Evolutionary conservation across 2,329 filamentous ascomycete genomes (phyloP), one percentile per base, ranked within the genome.

Genomic region (Orbilia quercus): DNA sequence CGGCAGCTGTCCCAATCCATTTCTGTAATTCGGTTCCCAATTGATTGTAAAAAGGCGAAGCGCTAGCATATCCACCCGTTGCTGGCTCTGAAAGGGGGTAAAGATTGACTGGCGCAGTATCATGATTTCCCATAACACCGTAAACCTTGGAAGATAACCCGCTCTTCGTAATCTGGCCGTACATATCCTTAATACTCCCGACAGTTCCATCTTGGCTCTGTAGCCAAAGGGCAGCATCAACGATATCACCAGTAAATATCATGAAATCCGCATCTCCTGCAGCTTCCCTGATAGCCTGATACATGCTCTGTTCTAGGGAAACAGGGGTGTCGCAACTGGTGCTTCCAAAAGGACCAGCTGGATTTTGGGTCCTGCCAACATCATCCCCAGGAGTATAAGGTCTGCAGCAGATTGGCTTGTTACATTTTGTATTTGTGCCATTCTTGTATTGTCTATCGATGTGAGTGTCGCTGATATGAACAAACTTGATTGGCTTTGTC

Each of bases 401-500:
- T 77, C 86, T 83, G 79, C 86, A 88, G 79, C 86, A 88, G 63
- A 88, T 85, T 1, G 85, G 85, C 77, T 87, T 86, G 25, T 82
- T 82, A 79, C 86, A 88, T 71, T 86, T 81, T 20, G 83, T 82
- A 76, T 82, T 86, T 5, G 84, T 81, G 0, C 86, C 86, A 1
- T 82, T 79, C 22, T 82, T 82, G 77, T 88, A 88, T 9, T 82
- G 80, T 4, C 82, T 83, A 74, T 88, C 86, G 59, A 88, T 80
- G 67, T 88, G 86, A 44, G 87, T 85, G 75, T 88, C 86, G 11
- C 84, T 86, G 78, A 85, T 85, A 76, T 88, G 86, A 22, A 87
- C 84, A 2, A 88, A 81, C 75, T 84, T 83, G 75, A 66, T 23
- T 7, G 62, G 54, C 44, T 62, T 73, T 3, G 18, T 47, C n/a